phyloP scores from a whole-genome alignment of 768 basidiomycete species.

The Boletus rubroflammeus region DNA sequence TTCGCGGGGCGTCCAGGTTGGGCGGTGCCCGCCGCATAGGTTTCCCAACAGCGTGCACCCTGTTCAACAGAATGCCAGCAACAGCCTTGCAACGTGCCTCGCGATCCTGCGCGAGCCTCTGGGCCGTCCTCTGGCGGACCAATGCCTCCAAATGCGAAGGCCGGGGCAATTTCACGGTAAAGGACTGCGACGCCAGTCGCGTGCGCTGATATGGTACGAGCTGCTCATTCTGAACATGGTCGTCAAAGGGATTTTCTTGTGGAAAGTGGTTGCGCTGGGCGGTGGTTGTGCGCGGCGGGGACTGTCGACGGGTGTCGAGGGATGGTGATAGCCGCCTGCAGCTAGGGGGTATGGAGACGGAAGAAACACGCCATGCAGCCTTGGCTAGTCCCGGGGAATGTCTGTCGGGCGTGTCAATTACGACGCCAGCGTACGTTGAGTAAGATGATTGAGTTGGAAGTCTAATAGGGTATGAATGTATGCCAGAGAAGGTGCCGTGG shows the following conservation, averaged over 20 bases:
- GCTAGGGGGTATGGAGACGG: constrained; percentile 20
- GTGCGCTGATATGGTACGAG: constrained; percentile 25
- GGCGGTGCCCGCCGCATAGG: constrained; percentile 45
- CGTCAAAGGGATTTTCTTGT: constrained; percentile 26
- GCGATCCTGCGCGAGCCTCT: constrained; percentile 33
- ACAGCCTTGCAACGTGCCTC: constrained; percentile 49
- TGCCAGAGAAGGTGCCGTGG: constrained; percentile 31
- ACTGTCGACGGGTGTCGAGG: constrained; percentile 10
- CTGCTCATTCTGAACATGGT: constrained; percentile 11
- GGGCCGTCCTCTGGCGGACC: constrained; percentile 32
- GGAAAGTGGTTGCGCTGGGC: constrained; percentile 22
- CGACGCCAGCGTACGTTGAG: constrained; percentile 27
- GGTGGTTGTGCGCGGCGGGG: constrained; percentile 12
- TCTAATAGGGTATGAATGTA: constrained; percentile 23
- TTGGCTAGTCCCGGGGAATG: constrained; percentile 21
- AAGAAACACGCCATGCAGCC: constrained; percentile 24
- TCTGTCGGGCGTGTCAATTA: constrained; percentile 22
- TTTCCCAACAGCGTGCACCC: constrained; percentile 49
- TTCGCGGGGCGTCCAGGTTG: constrained; percentile 28
- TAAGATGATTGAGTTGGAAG: constrained; percentile 7
- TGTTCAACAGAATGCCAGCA: constrained; percentile 54
- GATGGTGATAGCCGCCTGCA: constrained; percentile 28
- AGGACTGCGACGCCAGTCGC: constrained; percentile 27
- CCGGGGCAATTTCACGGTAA: constrained; percentile 25
- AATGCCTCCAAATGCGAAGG: constrained; percentile 21